Percentiles rank a stretch among this genome's conserved stretches.
Conservation (phyloP, 2,329 filamentous ascomycete species). For the Ampelomyces quisqualis region DNA sequence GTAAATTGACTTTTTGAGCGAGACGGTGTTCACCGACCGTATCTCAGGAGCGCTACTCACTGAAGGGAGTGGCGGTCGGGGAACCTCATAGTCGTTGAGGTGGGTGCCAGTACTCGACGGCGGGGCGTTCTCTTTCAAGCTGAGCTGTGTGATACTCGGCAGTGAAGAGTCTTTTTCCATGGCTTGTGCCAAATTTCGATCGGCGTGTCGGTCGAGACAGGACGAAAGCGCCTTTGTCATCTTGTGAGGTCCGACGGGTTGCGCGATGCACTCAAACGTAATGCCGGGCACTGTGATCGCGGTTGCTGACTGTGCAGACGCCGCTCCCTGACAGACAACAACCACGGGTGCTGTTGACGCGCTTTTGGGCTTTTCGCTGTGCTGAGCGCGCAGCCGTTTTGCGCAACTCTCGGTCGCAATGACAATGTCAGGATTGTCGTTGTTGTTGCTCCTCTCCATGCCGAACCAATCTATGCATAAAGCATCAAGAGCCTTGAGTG, state of each 20-base stretch:
- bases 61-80: conserved; percentile 30
- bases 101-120: conserved; percentile 12
- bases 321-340: conserved; percentile 39
- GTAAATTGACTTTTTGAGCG: conserved; percentile 22
- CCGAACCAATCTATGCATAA: conserved; percentile 42
- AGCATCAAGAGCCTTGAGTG: conserved; percentile 35
- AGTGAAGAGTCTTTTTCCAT: conserved; percentile 15
- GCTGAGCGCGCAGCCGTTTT: conserved; percentile 28
- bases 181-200: conserved; percentile 16
- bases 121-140: conserved; percentile 30
- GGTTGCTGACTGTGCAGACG: conserved; percentile 38
- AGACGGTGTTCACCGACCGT: conserved; percentile 17
- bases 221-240: conserved; percentile 39
- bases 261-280: conserved; percentile 39
- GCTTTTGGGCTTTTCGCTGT: conserved; percentile 21
- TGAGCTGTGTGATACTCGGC: conserved; percentile 24
- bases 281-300: conserved; percentile 39
- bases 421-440: conserved; percentile 28
- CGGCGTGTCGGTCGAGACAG: conserved; percentile 36
- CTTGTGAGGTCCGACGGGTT: conserved; percentile 44
- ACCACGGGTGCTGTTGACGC: conserved; percentile 31
- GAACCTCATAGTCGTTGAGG: conserved; percentile 9
- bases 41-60: conserved; percentile 38
- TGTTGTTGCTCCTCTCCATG: conserved; percentile 26
- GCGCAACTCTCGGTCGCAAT: conserved; percentile 38